Conservation (phyloP, 352 stramenopile genomes). For the Nothophytophthora sp. region DNA sequence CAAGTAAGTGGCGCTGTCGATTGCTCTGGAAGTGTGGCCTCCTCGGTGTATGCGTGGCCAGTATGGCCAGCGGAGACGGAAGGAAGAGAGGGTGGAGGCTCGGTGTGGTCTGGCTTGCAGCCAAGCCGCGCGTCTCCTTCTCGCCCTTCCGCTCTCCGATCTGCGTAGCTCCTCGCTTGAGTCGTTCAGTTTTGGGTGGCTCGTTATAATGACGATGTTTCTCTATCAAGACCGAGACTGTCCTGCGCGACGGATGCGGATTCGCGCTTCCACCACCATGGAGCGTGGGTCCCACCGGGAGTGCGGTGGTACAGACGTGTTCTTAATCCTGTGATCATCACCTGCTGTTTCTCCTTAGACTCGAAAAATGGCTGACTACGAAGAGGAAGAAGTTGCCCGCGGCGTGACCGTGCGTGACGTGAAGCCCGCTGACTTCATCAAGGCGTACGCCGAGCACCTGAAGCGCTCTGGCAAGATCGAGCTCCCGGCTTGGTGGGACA, state of each 20-base stretch:
- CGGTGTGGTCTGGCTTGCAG: not conserved
- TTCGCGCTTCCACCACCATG: conserved; percentile 1
- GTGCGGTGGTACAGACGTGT: conserved; percentile 92
- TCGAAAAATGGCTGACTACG: conserved; percentile 85
- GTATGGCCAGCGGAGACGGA: not conserved
- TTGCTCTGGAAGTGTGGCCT: conserved; percentile 21
- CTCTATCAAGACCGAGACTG: conserved; percentile 90
- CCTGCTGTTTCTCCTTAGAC: conserved; percentile 30
- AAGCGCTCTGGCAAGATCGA: conserved; percentile 99
- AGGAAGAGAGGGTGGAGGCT: not conserved
- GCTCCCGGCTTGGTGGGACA: conserved; percentile 97
- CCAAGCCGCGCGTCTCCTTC: conserved; percentile 5
- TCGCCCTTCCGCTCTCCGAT: not conserved
- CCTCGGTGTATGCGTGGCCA: not conserved
- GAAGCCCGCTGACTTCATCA: conserved; percentile 96
- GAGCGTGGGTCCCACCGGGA: conserved; percentile 30
- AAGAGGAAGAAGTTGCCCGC: conserved; percentile 61
- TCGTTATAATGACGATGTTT: conserved; percentile 63
- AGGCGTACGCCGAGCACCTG: conserved; percentile 98
- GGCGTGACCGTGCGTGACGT: conserved; percentile 98
- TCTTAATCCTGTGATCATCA: conserved; percentile 68
- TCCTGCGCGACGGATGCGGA: conserved; percentile 72
- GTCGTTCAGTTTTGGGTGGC: conserved; percentile 28
- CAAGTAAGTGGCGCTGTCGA: conserved; percentile 66
- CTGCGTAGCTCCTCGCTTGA: not conserved